A percentile compares a stretch with the other conserved stretches of the same genome.
These are phyloP conservation scores for Penicillium occitanis DNA, from an alignment of 2,329 filamentous ascomycete genomes.

Conservation along the genomic window DNA sequence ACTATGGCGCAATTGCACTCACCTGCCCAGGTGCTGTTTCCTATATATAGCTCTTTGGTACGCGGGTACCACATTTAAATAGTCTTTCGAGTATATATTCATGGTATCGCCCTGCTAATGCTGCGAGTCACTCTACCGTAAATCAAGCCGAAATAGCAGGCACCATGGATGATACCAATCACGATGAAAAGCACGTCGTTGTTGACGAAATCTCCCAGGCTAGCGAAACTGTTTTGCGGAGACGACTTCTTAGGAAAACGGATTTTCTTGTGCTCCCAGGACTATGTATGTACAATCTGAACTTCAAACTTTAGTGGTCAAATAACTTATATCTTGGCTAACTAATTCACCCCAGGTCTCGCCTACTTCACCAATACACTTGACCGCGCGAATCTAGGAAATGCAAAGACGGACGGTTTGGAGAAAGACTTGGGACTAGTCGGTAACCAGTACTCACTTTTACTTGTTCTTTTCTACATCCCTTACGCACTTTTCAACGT, in stretches of 20 bases:
- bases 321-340: not conserved
- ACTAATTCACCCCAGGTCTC: not conserved
- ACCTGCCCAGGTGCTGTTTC: not conserved
- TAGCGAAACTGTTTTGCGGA: not conserved
- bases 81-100: not conserved
- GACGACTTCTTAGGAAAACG: not conserved
- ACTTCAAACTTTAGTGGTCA: not conserved
- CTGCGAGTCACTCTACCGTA: not conserved
- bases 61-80: not conserved
- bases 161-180: not conserved
- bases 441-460: conserved; percentile 40
- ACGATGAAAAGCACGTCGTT: not conserved
- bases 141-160: not conserved
- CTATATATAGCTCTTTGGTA: too few species aligned
- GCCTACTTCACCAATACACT: not conserved
- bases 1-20: not conserved
- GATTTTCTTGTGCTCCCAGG: not conserved
- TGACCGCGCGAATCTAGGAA: conserved; percentile 40
- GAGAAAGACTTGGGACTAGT: conserved; percentile 54
- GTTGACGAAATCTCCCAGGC: not conserved
- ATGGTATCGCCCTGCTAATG: not conserved
- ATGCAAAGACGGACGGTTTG: conserved; percentile 38
- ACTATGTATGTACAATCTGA: not conserved
- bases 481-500: conserved; percentile 53
- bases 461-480: conserved; percentile 49